phyloP scores from a whole-genome alignment of 1,284 basidiomycete species.

The Volvariella volvacea region DNA sequence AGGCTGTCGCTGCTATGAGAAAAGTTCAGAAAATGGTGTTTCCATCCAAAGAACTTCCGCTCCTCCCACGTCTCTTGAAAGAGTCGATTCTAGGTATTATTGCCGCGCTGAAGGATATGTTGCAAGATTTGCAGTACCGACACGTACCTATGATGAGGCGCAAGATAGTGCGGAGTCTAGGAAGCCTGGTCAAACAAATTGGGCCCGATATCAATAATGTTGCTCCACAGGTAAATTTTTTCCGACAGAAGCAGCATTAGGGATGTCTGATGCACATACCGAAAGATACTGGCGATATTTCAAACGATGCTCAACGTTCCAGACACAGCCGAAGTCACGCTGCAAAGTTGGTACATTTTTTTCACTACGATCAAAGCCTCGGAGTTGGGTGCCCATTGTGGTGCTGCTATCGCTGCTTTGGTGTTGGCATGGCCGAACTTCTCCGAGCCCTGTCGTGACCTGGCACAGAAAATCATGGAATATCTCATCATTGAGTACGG shows the following conservation, averaged over 20 bases:
- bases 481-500: slow-evolving; percentile 70
- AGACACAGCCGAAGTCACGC: slow-evolving; percentile 72
- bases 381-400: slow-evolving; percentile 83
- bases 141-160: slow-evolving; percentile 60
- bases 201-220: slow-evolving; percentile 69
- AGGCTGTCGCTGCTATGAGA: slow-evolving; percentile 60
- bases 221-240: slow-evolving; percentile 70
- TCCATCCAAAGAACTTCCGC: slow-evolving; percentile 17
- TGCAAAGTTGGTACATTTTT: slow-evolving; percentile 82
- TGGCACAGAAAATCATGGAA: slow-evolving; percentile 59
- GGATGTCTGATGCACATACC: slow-evolving; percentile 8
- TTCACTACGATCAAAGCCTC: slow-evolving; percentile 60
- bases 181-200: slow-evolving; percentile 65
- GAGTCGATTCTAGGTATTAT: slow-evolving; percentile 78
- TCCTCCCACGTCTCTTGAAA: slow-evolving; percentile 48
- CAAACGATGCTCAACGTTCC: slow-evolving; percentile 78
- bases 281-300: slow-evolving; percentile 92
- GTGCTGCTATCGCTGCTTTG: slow-evolving; percentile 84
- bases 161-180: slow-evolving; percentile 76
- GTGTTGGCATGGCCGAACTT: slow-evolving; percentile 76
- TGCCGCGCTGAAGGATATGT: slow-evolving; percentile 72
- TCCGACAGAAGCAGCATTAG: not conserved
- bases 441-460: slow-evolving; percentile 40
- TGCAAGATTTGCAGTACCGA: slow-evolving; percentile 78
- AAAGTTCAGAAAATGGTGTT: slow-evolving; percentile 37